These are phyloP conservation scores for Tritrichomonas foetus DNA, from an alignment of 208 protist species.

Conservation along the genomic window DNA sequence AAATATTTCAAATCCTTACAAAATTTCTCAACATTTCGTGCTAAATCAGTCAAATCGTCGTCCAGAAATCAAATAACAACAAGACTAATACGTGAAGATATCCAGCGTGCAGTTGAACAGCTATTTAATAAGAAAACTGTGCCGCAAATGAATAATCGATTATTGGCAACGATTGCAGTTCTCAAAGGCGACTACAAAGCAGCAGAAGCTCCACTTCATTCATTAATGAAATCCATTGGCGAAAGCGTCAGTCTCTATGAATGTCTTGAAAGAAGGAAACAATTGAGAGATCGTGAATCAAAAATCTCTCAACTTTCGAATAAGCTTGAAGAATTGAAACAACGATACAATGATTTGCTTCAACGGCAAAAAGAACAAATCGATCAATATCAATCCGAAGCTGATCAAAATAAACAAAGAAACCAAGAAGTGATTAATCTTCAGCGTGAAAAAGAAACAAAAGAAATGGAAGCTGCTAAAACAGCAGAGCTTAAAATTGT, in stretches of 20 bases:
- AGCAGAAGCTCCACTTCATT: background rate
- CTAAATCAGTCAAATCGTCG: background rate
- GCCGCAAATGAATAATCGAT: background rate
- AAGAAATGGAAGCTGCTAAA: background rate
- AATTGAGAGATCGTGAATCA: background rate
- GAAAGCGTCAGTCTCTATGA: background rate
- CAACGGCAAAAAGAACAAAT: background rate
- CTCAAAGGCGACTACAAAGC: background rate
- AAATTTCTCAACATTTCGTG: background rate
- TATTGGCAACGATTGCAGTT: background rate
- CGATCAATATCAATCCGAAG: background rate
- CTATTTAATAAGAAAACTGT: background rate
- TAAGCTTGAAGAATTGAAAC: background rate
- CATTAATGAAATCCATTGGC: background rate
- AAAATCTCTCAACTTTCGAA: background rate
- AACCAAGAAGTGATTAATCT: background rate
- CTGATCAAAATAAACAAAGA: background rate
- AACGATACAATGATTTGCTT: background rate
- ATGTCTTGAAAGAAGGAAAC: background rate
- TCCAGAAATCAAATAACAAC: background rate
- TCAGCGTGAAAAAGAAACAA: background rate
- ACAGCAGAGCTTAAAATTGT: background rate
- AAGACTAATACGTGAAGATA: background rate
- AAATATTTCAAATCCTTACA: constrained; percentile 20
- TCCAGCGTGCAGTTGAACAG: background rate